Evolutionary conservation across 2,329 filamentous ascomycete species (phyloP).

Genomic region (Trichoderma sp.): DNA sequence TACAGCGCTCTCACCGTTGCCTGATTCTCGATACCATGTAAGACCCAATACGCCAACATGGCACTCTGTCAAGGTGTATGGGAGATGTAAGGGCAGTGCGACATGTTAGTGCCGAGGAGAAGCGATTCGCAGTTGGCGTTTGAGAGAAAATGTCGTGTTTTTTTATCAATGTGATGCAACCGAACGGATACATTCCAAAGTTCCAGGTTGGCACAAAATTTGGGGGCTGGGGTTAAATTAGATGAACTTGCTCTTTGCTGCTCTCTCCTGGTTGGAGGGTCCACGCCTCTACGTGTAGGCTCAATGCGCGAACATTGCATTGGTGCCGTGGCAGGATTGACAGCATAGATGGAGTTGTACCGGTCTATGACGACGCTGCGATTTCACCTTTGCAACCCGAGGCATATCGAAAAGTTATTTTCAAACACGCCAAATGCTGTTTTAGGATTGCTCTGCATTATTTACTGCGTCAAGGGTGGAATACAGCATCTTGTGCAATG

Average conservation of each 20-base stretch:
- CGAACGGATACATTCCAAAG: not conserved
- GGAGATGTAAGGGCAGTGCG: not conserved
- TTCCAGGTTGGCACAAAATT: not conserved
- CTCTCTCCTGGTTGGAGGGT: too few species aligned
- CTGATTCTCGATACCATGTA: not conserved
- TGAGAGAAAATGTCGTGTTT: not conserved
- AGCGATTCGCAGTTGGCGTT: not conserved
- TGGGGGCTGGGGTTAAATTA: not conserved
- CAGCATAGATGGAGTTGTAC: not conserved
- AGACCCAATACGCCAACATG: constrained; percentile 2
- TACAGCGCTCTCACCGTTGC: not conserved
- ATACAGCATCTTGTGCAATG: not conserved
- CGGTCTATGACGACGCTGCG: not conserved
- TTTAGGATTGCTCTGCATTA: not conserved
- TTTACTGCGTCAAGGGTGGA: not conserved
- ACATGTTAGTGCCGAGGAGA: not conserved
- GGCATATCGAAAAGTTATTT: not conserved
- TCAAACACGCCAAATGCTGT: not conserved
- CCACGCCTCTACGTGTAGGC: not conserved
- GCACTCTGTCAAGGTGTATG: not conserved
- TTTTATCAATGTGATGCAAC: not conserved
- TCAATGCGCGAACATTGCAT: not conserved
- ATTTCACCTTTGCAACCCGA: not conserved
- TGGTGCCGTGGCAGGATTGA: not conserved
- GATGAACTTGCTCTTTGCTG: not conserved